Percentiles rank a stretch among this genome's conserved stretches.
Evolutionary conservation across 2,329 filamentous ascomycete species (phyloP).

Genomic region (Sporothrix variecibatus): DNA sequence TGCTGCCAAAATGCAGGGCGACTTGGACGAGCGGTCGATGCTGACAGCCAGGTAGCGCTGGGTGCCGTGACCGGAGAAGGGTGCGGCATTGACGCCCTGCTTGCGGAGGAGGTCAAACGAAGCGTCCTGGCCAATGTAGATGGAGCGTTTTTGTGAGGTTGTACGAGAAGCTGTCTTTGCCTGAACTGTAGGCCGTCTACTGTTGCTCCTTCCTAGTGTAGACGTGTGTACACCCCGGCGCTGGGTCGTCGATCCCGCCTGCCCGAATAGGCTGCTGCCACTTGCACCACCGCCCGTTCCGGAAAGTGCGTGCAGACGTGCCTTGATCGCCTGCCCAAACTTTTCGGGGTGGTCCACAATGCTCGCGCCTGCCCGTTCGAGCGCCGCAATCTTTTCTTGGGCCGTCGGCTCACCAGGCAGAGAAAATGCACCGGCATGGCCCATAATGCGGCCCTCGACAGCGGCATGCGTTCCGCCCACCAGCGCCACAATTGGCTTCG

Average conservation of each 20-base stretch:
- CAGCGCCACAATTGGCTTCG: conserved; percentile 70
- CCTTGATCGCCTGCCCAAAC: conserved; percentile 69
- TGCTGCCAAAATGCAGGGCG: conserved; percentile 65
- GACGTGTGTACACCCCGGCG: conserved; percentile 56
- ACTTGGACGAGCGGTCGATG: conserved; percentile 63
- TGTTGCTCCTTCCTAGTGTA: not conserved
- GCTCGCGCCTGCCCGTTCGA: conserved; percentile 66
- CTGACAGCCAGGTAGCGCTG: conserved; percentile 62
- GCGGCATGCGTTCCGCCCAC: conserved; percentile 67
- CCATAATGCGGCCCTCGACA: conserved; percentile 69
- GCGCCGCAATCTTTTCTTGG: conserved; percentile 64
- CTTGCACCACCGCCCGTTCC: conserved; percentile 21
- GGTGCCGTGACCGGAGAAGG: conserved; percentile 40
- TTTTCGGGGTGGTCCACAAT: conserved; percentile 77
- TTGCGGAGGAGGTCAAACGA: conserved; percentile 58
- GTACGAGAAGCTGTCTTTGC: not conserved
- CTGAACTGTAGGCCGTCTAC: not conserved
- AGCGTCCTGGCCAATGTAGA: conserved; percentile 58
- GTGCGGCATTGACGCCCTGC: conserved; percentile 48
- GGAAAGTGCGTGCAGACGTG: conserved; percentile 47
- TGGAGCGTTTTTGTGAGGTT: conserved; percentile 47
- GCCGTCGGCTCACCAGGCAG: conserved; percentile 66
- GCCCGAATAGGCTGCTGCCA: conserved; percentile 32
- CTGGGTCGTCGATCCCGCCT: conserved; percentile 33
- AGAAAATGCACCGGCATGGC: conserved; percentile 75